phyloP scores from a whole-genome alignment of 176 grass and related monocot species.

The Oryza glumipatula region DNA sequence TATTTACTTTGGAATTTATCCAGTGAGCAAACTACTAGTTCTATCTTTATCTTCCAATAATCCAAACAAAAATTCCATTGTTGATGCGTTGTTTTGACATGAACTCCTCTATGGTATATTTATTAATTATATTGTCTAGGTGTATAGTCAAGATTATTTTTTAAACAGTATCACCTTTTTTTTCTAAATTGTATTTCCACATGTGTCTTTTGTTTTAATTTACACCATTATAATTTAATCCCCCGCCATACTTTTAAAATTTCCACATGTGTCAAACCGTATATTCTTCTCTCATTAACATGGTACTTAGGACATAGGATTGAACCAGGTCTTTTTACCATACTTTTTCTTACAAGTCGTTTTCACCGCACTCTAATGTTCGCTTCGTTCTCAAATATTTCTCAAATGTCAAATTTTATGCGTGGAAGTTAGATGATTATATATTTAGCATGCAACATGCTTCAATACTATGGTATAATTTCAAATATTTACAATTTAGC shows the following conservation, averaged over 20 bases:
- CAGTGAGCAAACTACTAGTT: background rate
- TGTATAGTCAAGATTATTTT: no score
- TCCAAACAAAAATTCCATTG: no score
- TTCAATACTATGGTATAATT: background rate
- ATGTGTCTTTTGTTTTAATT: background rate
- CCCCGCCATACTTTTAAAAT: background rate
- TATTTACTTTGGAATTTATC: background rate
- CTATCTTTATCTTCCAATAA: background rate
- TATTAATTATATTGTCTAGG: no score
- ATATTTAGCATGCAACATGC: background rate
- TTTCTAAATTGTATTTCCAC: background rate
- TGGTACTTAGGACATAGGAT: background rate
- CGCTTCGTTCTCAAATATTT: no score
- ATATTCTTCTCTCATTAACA: background rate
- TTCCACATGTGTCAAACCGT: background rate
- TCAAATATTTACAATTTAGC: background rate
- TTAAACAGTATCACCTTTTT: no score
- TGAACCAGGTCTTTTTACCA: background rate
- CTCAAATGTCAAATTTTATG: background rate
- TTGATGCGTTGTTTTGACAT: background rate
- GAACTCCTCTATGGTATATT: background rate
- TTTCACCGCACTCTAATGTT: no score
- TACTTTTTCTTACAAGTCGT: background rate
- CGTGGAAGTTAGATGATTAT: background rate
- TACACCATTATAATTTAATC: background rate